A percentile compares a stretch with the other conserved stretches of the same genome.
Conservation (phyloP, 2,329 filamentous ascomycete species). For the Cadophora gregata region DNA sequence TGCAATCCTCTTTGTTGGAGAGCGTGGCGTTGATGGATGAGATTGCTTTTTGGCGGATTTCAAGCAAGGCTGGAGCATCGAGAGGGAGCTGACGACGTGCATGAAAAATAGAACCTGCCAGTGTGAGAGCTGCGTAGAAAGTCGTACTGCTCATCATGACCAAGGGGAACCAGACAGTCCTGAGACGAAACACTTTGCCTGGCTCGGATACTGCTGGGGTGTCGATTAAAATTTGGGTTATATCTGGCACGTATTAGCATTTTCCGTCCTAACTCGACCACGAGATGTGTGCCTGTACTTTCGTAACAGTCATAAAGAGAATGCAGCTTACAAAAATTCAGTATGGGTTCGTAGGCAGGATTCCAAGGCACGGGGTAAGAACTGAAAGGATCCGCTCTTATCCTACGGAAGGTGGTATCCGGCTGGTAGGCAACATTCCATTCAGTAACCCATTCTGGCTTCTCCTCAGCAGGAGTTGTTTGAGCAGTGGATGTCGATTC, state of each 20-base stretch:
- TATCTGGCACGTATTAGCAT: conserved; percentile 12
- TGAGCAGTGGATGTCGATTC: neutral
- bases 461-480: conserved; percentile 2
- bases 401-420: conserved; percentile 15
- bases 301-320: neutral
- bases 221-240: conserved; percentile 26
- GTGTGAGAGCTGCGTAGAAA: conserved; percentile 23
- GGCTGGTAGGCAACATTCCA: neutral
- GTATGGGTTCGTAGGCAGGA: conserved; percentile 22
- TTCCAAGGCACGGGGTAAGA: conserved; percentile 27
- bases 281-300: neutral
- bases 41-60: conserved; percentile 19
- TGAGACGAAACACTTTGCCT: conserved; percentile 18
- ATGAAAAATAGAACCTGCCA: conserved; percentile 18
- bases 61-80: conserved; percentile 13
- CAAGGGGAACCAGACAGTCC: conserved; percentile 27
- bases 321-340: conserved; percentile 25
- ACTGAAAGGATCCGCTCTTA: conserved; percentile 21
- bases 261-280: neutral
- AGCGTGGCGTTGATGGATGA: conserved; percentile 22
- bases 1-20: neutral
- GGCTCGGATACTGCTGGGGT: conserved; percentile 16
- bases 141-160: conserved; percentile 18
- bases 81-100: conserved; percentile 5
- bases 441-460: neutral